Base-by-base conservation (phyloP, 2,329 filamentous ascomycete genomes). In the Aspergillus ochraceoroseus region DNA sequence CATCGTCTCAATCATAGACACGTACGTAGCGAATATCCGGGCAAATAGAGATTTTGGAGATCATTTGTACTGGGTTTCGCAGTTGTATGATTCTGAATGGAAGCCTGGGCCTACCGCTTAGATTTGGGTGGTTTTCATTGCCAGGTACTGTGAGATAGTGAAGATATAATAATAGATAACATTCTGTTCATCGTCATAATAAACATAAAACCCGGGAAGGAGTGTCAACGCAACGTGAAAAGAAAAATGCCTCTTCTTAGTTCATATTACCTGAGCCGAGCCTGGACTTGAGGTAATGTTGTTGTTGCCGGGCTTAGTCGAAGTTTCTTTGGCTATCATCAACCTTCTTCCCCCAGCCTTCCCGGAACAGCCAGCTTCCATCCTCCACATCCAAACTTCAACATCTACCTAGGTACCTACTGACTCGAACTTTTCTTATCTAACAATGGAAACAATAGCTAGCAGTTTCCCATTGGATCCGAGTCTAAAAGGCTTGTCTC, bases 21-120 rank as follows among this genome's bases (percentile, higher is more conserved):
- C 35, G 30, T 22, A 30, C 25, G 39, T 44, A 31, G 15, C 15
- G 4, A 20, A 20, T 7, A 39, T 35, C n/a, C 41, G 41, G 12
- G n/a, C 12, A 22, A 35, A 25, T 7, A 14, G 12, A 12, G 15
- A 31, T 3, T 39, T 35, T 25, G 41, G 41, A 13, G 32, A 30
- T 14, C 35, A 44, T 14, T 15, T 44, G 26, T 44, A 44, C 14
- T 44, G 41, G 41, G 32, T 44, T 13, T 44, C 41, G 12, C 41
- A 44, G 27, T 35, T 44, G 22, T 44, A 35, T 32, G 41, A 44
- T 35, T n/a, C 30, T 31, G 32, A 32, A 2, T 44, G 41, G 41
- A 30, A 13, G 20, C 41, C 41, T 11, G 41, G 41, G 26, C 36
- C 41, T 7, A 44, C 29, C 13, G 41, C 32, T 29, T 42, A 37